Base-by-base conservation (phyloP, 2,329 filamentous ascomycete species). In the Aspergillus niger region DNA sequence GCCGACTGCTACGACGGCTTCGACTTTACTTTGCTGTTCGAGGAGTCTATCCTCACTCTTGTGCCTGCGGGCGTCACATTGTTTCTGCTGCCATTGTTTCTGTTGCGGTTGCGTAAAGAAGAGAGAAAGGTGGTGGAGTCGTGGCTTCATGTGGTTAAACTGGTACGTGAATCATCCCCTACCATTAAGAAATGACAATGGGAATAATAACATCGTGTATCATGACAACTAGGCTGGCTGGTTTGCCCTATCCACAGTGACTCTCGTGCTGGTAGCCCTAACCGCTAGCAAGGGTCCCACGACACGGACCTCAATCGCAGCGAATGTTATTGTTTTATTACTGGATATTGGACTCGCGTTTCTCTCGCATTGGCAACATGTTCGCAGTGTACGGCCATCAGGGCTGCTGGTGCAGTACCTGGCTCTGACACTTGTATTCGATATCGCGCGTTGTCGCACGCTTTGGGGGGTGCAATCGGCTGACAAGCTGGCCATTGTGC, bases 1-100 rank as follows among this genome's bases (percentile, higher is more conserved):
- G 38, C 38, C 38, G 38, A 41, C 38, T 41, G 38, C 38, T 17
- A 41, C n/a, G n/a, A 61, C 55, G 55, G 50, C 11, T 72, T 74
- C 55, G 72, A 73, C 39, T 74, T 74, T 61, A 74, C 72, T 3
- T 58, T 73, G 32, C 62, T 73, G 11, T 74, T 74, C 55, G 70
- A 74, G 57, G 69, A 74, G n/a, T 67, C 62, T 3, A 67, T 72
- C n/a, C 67, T 73, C 32, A 64, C 59, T 22, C 67, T 71, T 20
- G 59, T 62, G 8, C 68, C 69, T 13, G 38, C 38, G 6, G 38
- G 15, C 7, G 7, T 41, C 38, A 41, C 38, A n/a, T 41, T 41
- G 8, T 13, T 41, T 8, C 38, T 41, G 1, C 7, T 41, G 5
- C 38, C 38, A 3, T 41, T n/a, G n/a, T 41, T 41, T 41, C 38